Conservation (phyloP, 805 yeast species). For the Scheffersomyces lignosus region DNA sequence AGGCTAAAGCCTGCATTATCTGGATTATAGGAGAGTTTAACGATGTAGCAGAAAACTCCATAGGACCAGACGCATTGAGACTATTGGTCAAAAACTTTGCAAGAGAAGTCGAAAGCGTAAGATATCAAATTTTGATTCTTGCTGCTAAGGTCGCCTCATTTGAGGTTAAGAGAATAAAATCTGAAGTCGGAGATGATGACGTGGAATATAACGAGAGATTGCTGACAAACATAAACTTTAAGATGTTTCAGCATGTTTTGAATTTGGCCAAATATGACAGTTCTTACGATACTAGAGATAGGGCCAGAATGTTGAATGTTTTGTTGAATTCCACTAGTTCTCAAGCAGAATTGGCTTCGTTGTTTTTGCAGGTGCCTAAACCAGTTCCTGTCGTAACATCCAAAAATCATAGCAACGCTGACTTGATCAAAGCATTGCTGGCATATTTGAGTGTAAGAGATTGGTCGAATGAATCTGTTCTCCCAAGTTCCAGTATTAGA, state of each 20-base stretch:
- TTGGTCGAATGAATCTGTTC: constrained; percentile 44
- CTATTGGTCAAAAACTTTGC: constrained; percentile 53
- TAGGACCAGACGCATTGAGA: constrained; percentile 79
- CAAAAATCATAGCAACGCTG: neutral
- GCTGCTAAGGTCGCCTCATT: constrained; percentile 71
- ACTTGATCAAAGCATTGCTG: constrained; percentile 1
- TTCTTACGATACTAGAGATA: constrained; percentile 76
- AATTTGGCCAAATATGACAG: constrained; percentile 72
- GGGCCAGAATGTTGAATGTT: constrained; percentile 72
- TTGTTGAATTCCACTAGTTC: constrained; percentile 47
- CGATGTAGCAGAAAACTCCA: constrained; percentile 25
- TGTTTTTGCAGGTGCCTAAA: constrained; percentile 76
- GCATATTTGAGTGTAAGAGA: constrained; percentile 31
- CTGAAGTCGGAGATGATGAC: constrained; percentile 12
- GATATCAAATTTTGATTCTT: constrained; percentile 68
- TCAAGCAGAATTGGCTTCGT: constrained; percentile 60
- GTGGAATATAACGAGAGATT: constrained; percentile 10
- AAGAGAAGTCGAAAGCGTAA: constrained; percentile 54
- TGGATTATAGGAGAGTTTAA: constrained; percentile 92
- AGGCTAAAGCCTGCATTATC: constrained; percentile 77
- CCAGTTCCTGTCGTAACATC: constrained; percentile 49
- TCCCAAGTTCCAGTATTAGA: constrained; percentile 34
- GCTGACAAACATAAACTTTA: constrained; percentile 25
- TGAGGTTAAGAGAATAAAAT: constrained; percentile 46
- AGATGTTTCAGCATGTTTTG: constrained; percentile 61